phyloP scores from a whole-genome alignment of 257 asterid species.

The Datura wrightii region DNA sequence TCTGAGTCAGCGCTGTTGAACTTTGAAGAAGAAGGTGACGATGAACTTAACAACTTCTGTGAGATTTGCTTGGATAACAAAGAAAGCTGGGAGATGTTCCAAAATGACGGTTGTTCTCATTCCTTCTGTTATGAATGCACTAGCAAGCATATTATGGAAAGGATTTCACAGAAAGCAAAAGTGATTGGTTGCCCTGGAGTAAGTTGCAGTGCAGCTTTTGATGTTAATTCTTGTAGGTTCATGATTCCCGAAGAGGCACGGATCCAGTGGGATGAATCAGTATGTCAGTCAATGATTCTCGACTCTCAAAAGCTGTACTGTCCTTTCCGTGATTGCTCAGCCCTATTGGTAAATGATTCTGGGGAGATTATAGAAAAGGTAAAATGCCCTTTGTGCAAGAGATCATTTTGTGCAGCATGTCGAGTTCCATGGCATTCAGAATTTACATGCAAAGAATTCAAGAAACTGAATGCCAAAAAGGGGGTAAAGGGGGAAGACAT shows the following conservation, averaged over 20 bases:
- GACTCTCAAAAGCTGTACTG: conserved; percentile 68
- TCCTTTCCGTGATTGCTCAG: conserved; percentile 68
- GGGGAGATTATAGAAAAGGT: conserved; percentile 31
- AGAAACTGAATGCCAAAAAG: conserved; percentile 47
- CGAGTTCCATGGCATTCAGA: conserved; percentile 77
- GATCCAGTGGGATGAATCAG: conserved; percentile 60
- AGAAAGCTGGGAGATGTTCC: conserved; percentile 67
- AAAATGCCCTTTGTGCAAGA: conserved; percentile 57
- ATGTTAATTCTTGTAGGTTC: conserved; percentile 45
- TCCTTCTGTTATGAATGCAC: conserved; percentile 72
- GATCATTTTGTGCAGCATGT: conserved; percentile 65
- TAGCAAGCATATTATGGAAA: conserved; percentile 52
- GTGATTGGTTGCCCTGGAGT: conserved; percentile 54
- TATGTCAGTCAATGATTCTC: conserved; percentile 58
- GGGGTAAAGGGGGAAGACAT: conserved; percentile 49
- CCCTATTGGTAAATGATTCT: conserved; percentile 61
- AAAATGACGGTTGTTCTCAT: conserved; percentile 54
- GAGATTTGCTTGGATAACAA: conserved; percentile 68
- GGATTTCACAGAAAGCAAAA: conserved; percentile 47
- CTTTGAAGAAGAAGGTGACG: conserved; percentile 25
- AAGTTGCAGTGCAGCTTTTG: conserved; percentile 50
- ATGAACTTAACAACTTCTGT: conserved; percentile 44
- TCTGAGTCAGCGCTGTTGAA: conserved; percentile 21
- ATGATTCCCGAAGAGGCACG: conserved; percentile 56
- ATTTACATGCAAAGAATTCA: conserved; percentile 67